A percentile compares a stretch with the other conserved stretches of the same genome.
Evolutionary conservation across 768 basidiomycete species (phyloP).

Genomic region (Kwoniella dendrophila): DNA sequence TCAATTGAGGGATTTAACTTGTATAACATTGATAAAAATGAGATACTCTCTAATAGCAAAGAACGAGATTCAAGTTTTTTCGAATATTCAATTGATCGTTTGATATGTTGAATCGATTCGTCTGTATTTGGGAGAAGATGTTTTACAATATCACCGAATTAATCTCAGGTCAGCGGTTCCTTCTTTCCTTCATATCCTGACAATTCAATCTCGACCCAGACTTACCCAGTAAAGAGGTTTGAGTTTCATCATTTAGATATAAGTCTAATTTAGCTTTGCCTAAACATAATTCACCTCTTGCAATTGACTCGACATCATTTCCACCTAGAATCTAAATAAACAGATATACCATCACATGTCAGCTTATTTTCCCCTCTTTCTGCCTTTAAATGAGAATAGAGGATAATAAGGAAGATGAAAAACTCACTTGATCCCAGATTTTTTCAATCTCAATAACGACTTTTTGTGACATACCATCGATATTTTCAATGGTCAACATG

Average conservation of each 20-base stretch:
- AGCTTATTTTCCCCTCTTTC: not conserved
- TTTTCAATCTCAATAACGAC: conserved; percentile 30
- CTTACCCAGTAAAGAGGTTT: not conserved
- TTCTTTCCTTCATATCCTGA: conserved; percentile 2
- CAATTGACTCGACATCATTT: conserved; percentile 30
- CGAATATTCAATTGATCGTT: conserved; percentile 14
- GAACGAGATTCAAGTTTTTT: conserved; percentile 20
- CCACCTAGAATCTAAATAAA: conserved; percentile 12
- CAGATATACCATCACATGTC: not conserved
- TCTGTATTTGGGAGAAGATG: too few species aligned
- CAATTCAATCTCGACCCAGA: not conserved
- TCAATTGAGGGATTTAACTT: not conserved
- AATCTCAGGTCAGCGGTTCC: not conserved
- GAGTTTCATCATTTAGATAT: conserved; percentile 14
- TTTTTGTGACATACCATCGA: conserved; percentile 31
- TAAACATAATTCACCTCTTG: conserved; percentile 28
- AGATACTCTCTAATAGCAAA: conserved; percentile 15
- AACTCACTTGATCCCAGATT: conserved; percentile 41
- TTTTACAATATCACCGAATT: too few species aligned
- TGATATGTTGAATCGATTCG: conserved; percentile 15
- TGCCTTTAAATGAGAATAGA: not conserved
- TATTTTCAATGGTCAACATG: conserved; percentile 36
- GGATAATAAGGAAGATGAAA: not conserved
- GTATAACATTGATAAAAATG: conserved; percentile 23
- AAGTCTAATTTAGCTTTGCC: conserved; percentile 35